Conservation (phyloP, 768 basidiomycete genomes). For the Tricholoma saponaceum region DNA sequence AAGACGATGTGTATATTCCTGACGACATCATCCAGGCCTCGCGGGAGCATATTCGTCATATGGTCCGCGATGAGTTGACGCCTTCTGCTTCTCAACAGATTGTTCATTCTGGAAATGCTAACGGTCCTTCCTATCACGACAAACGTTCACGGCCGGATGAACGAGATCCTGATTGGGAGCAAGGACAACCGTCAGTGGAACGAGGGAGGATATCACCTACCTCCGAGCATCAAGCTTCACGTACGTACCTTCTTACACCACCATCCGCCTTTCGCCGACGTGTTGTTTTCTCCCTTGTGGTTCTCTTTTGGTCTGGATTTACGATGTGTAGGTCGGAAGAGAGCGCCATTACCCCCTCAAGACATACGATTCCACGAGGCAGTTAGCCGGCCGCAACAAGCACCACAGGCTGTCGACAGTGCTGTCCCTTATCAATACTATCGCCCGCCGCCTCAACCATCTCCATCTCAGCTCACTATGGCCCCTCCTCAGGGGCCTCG, state of each 20-base stretch:
- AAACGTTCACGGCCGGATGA: conserved; percentile 10
- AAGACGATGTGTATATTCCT: conserved; percentile 21
- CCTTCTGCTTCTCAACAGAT: conserved; percentile 9
- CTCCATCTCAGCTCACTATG: conserved; percentile 1
- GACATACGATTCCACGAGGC: conserved; percentile 30
- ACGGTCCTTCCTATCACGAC: conserved; percentile 3
- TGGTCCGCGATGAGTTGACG: conserved; percentile 8
- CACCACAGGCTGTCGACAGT: not conserved
- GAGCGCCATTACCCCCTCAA: conserved; percentile 44
- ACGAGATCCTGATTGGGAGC: conserved; percentile 11
- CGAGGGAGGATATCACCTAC: conserved; percentile 8
- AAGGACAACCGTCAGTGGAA: conserved; percentile 5
- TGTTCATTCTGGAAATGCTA: not conserved
- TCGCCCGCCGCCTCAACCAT: not conserved
- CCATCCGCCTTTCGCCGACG: conserved; percentile 16
- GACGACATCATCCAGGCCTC: conserved; percentile 16
- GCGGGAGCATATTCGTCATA: conserved; percentile 7
- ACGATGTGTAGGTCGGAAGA: conserved; percentile 29
- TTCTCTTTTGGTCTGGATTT: conserved; percentile 5
- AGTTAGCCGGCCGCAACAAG: conserved; percentile 7
- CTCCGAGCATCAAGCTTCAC: conserved; percentile 18
- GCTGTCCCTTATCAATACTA: conserved; percentile 1
- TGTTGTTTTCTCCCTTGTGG: conserved; percentile 9
- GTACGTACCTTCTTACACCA: conserved; percentile 27
- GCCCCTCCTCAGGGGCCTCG: conserved; percentile 1